Conservation (phyloP, 805 yeast species). For the Saturnispora zaruensis region DNA sequence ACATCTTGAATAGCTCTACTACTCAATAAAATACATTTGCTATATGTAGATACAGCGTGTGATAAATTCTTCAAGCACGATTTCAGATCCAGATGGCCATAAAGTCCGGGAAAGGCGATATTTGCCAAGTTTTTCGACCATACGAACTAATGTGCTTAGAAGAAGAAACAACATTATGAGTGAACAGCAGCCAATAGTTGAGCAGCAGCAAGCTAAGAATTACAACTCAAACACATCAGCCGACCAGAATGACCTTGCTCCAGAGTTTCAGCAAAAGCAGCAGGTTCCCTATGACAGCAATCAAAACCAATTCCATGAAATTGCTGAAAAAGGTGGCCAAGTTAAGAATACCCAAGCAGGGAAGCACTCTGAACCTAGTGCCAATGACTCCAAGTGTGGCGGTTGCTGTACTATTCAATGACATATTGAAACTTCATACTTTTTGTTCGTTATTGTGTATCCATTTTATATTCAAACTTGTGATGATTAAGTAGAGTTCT, state of each 20-base stretch:
- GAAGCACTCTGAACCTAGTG: background rate
- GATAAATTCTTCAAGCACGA: too few relatives aligned
- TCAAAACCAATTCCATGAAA: background rate
- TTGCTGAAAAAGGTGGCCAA: background rate
- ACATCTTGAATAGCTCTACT: too few relatives aligned
- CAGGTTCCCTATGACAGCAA: background rate
- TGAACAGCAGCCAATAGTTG: background rate
- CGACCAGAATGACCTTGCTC: background rate
- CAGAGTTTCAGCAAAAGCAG: background rate
- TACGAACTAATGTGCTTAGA: background rate
- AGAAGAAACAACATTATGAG: background rate
- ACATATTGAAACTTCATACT: background rate
- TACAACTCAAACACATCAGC: background rate
- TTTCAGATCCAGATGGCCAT: background rate
- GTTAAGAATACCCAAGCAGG: background rate
- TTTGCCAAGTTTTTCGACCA: background rate
- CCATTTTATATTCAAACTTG: background rate
- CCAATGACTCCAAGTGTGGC: background rate
- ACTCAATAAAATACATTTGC: too few relatives aligned
- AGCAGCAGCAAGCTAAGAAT: background rate
- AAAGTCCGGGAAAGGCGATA: background rate
- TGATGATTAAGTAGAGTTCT: background rate
- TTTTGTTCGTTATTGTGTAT: background rate
- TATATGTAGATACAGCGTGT: too few relatives aligned
- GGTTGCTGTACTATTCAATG: background rate